Percentiles rank a stretch among this genome's conserved stretches.
Evolutionary conservation across 768 basidiomycete species (phyloP).

Genomic region (Hydnum rufescens): DNA sequence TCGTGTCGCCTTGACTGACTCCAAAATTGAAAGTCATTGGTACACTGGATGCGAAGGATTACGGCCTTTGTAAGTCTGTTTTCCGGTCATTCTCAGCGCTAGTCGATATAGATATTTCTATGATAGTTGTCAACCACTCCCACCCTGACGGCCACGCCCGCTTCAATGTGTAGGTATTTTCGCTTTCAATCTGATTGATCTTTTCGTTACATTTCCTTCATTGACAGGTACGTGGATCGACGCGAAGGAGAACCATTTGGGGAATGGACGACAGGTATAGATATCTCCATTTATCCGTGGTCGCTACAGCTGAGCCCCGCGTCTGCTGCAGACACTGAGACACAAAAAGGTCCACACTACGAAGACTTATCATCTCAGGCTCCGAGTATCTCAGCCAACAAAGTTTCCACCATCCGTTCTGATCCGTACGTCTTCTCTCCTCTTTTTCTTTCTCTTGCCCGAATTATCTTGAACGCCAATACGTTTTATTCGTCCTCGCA

Average conservation of each 20-base stretch:
- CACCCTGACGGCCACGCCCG: background rate
- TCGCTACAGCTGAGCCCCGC: too few relatives aligned
- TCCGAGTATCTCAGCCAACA: background rate
- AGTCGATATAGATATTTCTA: too few relatives aligned
- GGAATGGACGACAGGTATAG: background rate
- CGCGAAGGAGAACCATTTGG: constrained; percentile 1
- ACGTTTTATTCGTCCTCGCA: too few relatives aligned
- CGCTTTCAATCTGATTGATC: background rate
- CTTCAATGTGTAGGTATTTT: constrained; percentile 1
- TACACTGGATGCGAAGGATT: background rate
- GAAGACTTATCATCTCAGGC: too few relatives aligned
- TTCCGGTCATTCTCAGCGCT: background rate
- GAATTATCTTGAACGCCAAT: background rate
- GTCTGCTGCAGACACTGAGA: too few relatives aligned
- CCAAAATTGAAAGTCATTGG: too few relatives aligned
- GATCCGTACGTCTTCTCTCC: background rate
- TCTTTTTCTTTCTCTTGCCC: background rate
- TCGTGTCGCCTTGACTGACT: too few relatives aligned
- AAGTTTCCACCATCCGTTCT: background rate
- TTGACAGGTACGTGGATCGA: background rate
- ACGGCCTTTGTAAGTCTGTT: constrained; percentile 1
- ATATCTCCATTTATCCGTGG: too few relatives aligned
- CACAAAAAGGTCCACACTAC: background rate
- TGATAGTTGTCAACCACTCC: constrained; percentile 1
- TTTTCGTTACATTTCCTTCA: background rate